Evolutionary conservation across 306 rosid genomes (phyloP), one percentile per base, ranked within the genome.

Genomic region (Castanea sativa): DNA sequence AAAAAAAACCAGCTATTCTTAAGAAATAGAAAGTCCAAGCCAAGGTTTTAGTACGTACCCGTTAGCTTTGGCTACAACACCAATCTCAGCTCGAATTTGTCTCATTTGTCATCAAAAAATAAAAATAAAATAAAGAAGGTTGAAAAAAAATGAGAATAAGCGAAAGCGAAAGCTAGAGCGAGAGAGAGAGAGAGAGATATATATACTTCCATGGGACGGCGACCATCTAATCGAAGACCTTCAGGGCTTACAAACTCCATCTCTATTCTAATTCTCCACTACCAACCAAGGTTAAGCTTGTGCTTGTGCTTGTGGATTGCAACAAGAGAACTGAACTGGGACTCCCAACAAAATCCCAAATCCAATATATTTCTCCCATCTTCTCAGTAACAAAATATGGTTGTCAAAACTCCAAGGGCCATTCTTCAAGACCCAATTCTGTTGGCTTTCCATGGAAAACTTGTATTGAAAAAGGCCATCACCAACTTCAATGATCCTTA

Each of bases 211-310:
- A 85, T 76, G 29, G 97, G 89, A 32, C 97, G 90, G 68, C 98
- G 94, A 29, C 98, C 98, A 67, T 94, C 97, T 75, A 87, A 79
- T 73, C 97, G 94, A 90, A 94, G 96, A 71, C 97, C 97, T 88
- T 94, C 98, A 5, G 98, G 97, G 89, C 85, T 92, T 55, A 94
- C 94, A 4, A 55, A 92, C 85, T 94, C 97, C 98, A 92, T 94
- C 75, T 83, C 77, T 33, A 38, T 38, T 23, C 23, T 23, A 23
- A 0, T 23, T 38, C 45, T 38, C 45, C 8, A 38, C 11, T 38
- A 74, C 55, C 38, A 72, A 21, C 55, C 57, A 38, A 7, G 23
- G 0, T 32, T 32, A 6, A 5, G 8, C 8, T 35, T 35, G 23
- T 23, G 23, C 23, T 23, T 23, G 41, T 35, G 9, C 43, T 35